Base-by-base conservation (phyloP, 2,329 filamentous ascomycete genomes). In the Sarocladium kiliense region DNA sequence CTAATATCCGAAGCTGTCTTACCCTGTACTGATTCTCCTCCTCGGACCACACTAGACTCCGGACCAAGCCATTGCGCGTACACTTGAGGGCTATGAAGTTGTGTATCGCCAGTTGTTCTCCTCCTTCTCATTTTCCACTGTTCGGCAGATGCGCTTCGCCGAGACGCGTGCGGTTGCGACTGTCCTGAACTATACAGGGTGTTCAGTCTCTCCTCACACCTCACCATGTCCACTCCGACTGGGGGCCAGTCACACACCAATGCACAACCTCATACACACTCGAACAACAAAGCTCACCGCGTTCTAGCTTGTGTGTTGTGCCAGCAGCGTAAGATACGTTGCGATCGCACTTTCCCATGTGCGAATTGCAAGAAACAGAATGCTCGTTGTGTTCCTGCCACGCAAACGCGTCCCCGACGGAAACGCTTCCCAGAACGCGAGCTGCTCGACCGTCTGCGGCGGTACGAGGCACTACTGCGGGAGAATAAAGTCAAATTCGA, bases 241-340 rank as follows among this genome's bases (percentile, higher is more conserved):
- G 25, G 14, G 12, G n/a, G n/a, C n/a, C 21, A 10, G 11, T 27
- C 44, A 47, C 23, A 21, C 4, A 23, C 6, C 11, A 4, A 47
- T 16, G 12, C 11, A 30, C 9, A 27, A 5, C 25, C 27, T 10
- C 44, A 23, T 14, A 7, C 18, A 23, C 23, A 21, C 12, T 26
- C 23, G 3, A 21, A 23, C 47, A 34, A 23, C 27, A 32, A 51
- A 18, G 3, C 47, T 7, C 47, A 51, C 6, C 18, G 50, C 23
- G 63, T 73, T 3, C 63, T 74, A 3, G 70, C 74, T 1, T 89
- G 86, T 60, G 68, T 82, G 1, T 72, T 77, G 1, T 89, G 85
- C 59, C 83, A 87, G 62, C 81, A 84, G 60, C 78, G 83, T 51
- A 87, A 86, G 63, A 71, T 86, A 36, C 84, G 79, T 58, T 87